Base-by-base conservation (phyloP, 352 stramenopile species). In the Phytophthora idaei region DNA sequence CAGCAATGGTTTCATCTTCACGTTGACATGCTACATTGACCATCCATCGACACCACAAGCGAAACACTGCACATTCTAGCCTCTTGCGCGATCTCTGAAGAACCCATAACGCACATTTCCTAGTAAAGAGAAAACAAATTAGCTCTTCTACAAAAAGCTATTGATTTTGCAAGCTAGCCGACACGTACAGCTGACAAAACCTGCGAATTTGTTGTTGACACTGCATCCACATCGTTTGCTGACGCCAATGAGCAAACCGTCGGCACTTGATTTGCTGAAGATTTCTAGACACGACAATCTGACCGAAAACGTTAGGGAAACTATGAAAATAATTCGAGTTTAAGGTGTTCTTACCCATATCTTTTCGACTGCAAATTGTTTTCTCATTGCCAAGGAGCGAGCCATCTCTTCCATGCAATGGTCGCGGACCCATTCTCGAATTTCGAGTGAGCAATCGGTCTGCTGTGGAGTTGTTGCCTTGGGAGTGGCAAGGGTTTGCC, bases 181-280 rank as follows among this genome's bases (percentile, higher is more conserved):
- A 28, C 27, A 58, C 69, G 21, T 65, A 92, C 83, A 90, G 57
- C 32, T 51, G 59, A n/a, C 80, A 90, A 61, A 85, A 92, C 2
- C 28, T 59, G 7, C 42, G 42, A 9, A 85, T 53, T 8, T 67
- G 62, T 3, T 76, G 52, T 8, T 64, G 37, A 12, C 66, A 89
- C 8, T 61, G 67, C 4, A 34, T 32, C 60, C 62, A 64, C 4
- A 55, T 56, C 5, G n/a, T 62, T 39, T 72, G 52, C 5, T 63
- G 51, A 1, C 32, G 34, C 81, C 80, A 92, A 11, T 10, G 21
- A 25, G 42, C 31, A 52, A 86, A 77, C 4, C 71, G 28, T n/a
- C 27, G 46, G 4, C 28, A 53, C 14, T 50, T 62, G 21, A 14
- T 8, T 54, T 48, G 42, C 11, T 61, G 39, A 27, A 28, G 58